These are phyloP conservation scores for Prototheca wickerhamii DNA, from an alignment of 163 green algal genomes.

Conservation along the genomic window DNA sequence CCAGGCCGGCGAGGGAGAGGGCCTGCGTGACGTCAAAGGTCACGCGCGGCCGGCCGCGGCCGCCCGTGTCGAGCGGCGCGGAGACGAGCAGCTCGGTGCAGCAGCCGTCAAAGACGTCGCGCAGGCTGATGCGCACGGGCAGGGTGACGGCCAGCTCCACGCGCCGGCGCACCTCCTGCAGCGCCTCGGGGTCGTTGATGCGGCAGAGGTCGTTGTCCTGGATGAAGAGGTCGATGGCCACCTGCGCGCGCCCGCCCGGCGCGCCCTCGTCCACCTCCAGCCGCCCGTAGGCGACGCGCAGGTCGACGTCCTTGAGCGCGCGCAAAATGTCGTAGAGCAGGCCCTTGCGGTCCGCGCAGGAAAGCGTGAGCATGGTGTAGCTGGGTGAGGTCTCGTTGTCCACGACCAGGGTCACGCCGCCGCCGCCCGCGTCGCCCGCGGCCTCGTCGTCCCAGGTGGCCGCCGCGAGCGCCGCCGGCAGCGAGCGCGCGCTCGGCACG, in stretches of 20 bases:
- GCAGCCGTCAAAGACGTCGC: conserved; percentile 26
- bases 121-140: conserved; percentile 42
- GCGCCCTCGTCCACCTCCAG: conserved; percentile 13
- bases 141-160: conserved; percentile 35
- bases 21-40: conserved; percentile 53
- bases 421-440: not conserved
- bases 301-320: conserved; percentile 55
- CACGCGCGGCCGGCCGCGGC: conserved; percentile 51
- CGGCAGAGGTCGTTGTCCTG: conserved; percentile 36
- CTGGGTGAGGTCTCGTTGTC: conserved; percentile 44
- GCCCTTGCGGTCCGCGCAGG: conserved; percentile 63
- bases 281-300: conserved; percentile 45
- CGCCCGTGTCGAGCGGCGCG: conserved; percentile 52
- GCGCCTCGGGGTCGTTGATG: conserved; percentile 31
- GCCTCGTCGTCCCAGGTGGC: not conserved
- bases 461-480: not conserved
- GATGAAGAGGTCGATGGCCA: conserved; percentile 52
- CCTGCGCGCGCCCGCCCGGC: not conserved
- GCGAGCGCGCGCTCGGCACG: no score
- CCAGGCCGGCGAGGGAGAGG: conserved; percentile 20
- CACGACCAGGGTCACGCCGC: conserved; percentile 33
- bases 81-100: conserved; percentile 51
- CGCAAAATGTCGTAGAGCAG: conserved; percentile 70
- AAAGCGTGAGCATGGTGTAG: conserved; percentile 50
- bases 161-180: conserved; percentile 32